Conservation (phyloP, 345 rosid genomes). For the Brassica cretica region DNA sequence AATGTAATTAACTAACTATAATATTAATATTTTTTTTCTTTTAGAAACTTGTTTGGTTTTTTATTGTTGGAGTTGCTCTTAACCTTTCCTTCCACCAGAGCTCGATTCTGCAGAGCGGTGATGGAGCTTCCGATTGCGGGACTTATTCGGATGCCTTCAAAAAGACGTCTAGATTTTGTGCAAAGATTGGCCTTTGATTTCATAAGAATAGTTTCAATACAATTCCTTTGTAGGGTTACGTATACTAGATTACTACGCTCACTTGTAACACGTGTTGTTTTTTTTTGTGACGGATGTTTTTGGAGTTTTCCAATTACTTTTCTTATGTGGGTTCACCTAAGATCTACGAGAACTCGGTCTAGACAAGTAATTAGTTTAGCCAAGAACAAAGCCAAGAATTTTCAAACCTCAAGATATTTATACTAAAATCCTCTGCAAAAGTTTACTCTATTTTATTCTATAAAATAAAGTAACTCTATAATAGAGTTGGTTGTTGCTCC, state of each 20-base stretch:
- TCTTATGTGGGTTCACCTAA: background rate
- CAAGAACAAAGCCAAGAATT: background rate
- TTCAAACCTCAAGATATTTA: background rate
- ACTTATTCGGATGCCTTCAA: slow-evolving; percentile 81
- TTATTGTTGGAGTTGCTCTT: slow-evolving; percentile 29
- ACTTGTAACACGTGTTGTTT: background rate
- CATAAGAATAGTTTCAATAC: slow-evolving; percentile 36
- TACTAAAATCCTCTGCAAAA: too few species aligned
- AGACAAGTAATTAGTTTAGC: background rate
- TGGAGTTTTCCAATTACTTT: background rate
- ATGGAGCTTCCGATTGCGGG: slow-evolving; percentile 88
- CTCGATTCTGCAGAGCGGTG: slow-evolving; percentile 78
- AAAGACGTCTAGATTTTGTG: slow-evolving; percentile 76
- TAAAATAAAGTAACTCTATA: too few species aligned
- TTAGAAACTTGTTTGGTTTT: too few species aligned
- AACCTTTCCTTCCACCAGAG: slow-evolving; percentile 50
- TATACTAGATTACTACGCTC: background rate
- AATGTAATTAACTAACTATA: too few species aligned
- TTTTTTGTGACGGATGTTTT: background rate
- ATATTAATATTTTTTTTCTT: too few species aligned
- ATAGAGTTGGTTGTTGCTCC: too few species aligned
- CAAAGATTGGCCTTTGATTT: slow-evolving; percentile 86
- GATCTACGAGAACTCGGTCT: background rate
- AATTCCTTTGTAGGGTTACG: background rate
- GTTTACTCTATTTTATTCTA: background rate